Conservation (phyloP, 106 monocot species). For the Narthecium ossifragum region DNA sequence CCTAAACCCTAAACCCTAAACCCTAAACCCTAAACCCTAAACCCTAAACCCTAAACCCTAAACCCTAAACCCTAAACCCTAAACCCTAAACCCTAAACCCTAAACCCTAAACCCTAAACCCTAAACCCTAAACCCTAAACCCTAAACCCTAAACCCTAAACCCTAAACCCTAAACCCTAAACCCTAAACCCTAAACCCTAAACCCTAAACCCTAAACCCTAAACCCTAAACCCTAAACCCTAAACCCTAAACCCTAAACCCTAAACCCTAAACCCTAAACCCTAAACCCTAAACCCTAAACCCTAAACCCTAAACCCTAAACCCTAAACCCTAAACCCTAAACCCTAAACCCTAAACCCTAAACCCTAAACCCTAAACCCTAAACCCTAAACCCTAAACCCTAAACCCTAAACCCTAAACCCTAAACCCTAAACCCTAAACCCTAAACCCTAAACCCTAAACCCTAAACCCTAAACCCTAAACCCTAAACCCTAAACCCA, state of each 20-base stretch:
- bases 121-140: slow-evolving; percentile 6
- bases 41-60: slow-evolving; percentile 5
- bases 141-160: background rate
- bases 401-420: background rate
- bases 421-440: slow-evolving; percentile 9
- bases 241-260: slow-evolving; percentile 7
- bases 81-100: slow-evolving; percentile 8
- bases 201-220: slow-evolving; percentile 7
- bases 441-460: slow-evolving; percentile 4
- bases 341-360: slow-evolving; percentile 6
- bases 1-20: slow-evolving; percentile 1
- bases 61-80: slow-evolving; percentile 9
- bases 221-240: slow-evolving; percentile 8
- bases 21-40: background rate
- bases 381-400: background rate
- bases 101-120: background rate
- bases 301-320: slow-evolving; percentile 5
- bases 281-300: slow-evolving; percentile 4
- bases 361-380: background rate
- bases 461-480: slow-evolving; percentile 5
- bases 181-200: background rate
- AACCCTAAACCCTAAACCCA: slow-evolving; percentile 9
- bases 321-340: slow-evolving; percentile 8
- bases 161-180: slow-evolving; percentile 1
- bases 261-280: slow-evolving; percentile 7